Conservation (phyloP, 148 eudicot genomes). For the Beta vulgaris region DNA sequence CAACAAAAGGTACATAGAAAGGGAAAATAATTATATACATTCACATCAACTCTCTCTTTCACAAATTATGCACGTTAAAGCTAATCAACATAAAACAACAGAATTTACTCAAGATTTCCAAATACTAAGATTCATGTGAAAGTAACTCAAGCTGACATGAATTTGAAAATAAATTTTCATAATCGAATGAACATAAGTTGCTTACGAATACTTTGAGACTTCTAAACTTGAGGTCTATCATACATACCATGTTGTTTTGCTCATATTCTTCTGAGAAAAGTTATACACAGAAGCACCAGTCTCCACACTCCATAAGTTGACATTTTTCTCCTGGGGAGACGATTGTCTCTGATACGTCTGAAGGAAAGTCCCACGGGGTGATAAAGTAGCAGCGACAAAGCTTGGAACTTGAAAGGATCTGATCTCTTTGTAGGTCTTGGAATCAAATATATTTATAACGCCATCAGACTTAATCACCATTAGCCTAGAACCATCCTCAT, state of each 20-base stretch:
- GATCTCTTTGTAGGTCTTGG: conserved; percentile 56
- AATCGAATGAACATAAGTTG: neutral
- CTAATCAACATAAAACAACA: neutral
- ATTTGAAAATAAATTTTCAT: neutral
- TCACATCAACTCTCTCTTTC: neutral
- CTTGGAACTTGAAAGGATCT: conserved; percentile 58
- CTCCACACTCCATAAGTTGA: conserved; percentile 62
- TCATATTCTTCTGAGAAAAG: conserved; percentile 72
- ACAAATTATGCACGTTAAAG: neutral
- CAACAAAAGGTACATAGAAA: too few relatives aligned
- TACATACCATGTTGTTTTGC: conserved; percentile 72
- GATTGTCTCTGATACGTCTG: conserved; percentile 84
- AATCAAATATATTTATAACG: conserved; percentile 53
- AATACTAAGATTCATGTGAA: neutral
- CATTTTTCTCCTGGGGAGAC: conserved; percentile 77
- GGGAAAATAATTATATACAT: neutral
- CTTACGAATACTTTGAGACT: neutral
- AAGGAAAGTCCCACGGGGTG: conserved; percentile 80
- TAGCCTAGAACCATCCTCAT: conserved; percentile 79
- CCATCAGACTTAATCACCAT: conserved; percentile 67
- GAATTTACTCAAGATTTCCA: too few relatives aligned
- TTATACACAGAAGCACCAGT: conserved; percentile 63
- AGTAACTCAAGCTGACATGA: neutral
- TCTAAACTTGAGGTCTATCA: neutral
- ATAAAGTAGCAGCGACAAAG: conserved; percentile 57